Evolutionary conservation across 2,329 filamentous ascomycete genomes (phyloP).

Genomic region (Penicillium sp.): DNA sequence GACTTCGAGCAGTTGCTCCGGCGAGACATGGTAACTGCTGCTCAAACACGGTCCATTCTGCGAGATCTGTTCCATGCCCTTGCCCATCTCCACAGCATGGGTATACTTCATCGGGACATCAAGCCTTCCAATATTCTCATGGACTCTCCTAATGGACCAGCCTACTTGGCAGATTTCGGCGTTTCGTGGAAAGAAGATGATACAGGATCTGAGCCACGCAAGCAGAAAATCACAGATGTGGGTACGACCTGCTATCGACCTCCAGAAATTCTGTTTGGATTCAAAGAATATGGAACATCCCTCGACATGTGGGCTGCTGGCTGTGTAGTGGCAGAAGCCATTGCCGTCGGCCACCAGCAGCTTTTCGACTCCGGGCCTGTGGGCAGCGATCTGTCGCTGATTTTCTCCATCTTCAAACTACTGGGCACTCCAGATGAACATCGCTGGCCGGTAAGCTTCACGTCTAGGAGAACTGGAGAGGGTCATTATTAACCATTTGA

Average conservation of each 20-base stretch:
- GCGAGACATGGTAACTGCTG: slow-evolving; percentile 38
- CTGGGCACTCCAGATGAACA: slow-evolving; percentile 79
- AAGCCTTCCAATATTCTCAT: slow-evolving; percentile 90
- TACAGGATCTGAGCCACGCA: slow-evolving; percentile 58
- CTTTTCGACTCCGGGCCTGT: slow-evolving; percentile 87
- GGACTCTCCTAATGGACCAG: slow-evolving; percentile 64
- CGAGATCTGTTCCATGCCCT: slow-evolving; percentile 70
- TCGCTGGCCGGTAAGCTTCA: slow-evolving; percentile 70
- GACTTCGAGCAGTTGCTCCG: slow-evolving; percentile 69
- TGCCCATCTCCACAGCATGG: slow-evolving; percentile 65
- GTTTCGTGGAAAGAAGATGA: slow-evolving; percentile 74
- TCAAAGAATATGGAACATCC: slow-evolving; percentile 65
- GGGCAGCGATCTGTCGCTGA: slow-evolving; percentile 86
- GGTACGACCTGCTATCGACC: slow-evolving; percentile 89
- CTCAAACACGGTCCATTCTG: slow-evolving; percentile 53
- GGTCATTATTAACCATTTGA: not conserved
- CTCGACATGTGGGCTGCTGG: slow-evolving; percentile 91
- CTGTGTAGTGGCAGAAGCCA: slow-evolving; percentile 75
- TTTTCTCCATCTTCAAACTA: slow-evolving; percentile 88
- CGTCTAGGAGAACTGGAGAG: not conserved
- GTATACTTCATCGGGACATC: slow-evolving; percentile 88
- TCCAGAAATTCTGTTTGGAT: slow-evolving; percentile 85
- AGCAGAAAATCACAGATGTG: slow-evolving; percentile 82
- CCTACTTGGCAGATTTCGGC: slow-evolving; percentile 85
- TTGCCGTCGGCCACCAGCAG: slow-evolving; percentile 54